Evolutionary conservation across 768 basidiomycete species (phyloP).

Genomic region (Macrocybe gigantea): DNA sequence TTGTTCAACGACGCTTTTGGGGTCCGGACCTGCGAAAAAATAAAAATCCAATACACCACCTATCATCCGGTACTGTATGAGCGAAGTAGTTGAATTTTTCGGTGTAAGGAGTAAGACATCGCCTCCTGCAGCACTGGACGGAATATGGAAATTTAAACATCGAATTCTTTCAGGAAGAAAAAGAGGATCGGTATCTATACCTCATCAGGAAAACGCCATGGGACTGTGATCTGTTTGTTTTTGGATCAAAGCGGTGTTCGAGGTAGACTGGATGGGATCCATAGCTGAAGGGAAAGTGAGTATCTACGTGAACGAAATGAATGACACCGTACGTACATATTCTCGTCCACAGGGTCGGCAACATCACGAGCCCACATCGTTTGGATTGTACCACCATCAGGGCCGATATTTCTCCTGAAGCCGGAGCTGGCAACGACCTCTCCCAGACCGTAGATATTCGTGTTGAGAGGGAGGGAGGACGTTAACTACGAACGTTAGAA

Average conservation of each 20-base stretch:
- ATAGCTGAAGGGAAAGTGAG: slow-evolving; percentile 35
- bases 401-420: slow-evolving; percentile 55
- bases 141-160: slow-evolving; percentile 1
- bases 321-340: slow-evolving; percentile 38
- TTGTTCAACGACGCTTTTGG: slow-evolving; percentile 61
- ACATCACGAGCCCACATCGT: slow-evolving; percentile 63
- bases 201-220: slow-evolving; percentile 77
- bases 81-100: slow-evolving; percentile 43
- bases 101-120: slow-evolving; percentile 68
- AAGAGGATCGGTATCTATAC: slow-evolving; percentile 21
- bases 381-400: slow-evolving; percentile 55
- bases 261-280: slow-evolving; percentile 70
- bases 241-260: slow-evolving; percentile 61
- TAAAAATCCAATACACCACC: slow-evolving; percentile 78
- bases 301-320: background rate
- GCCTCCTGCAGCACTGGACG: slow-evolving; percentile 53
- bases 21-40: slow-evolving; percentile 61
- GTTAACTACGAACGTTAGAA: slow-evolving; percentile 35
- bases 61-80: slow-evolving; percentile 68
- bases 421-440: slow-evolving; percentile 68
- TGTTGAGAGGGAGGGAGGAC: slow-evolving; percentile 55
- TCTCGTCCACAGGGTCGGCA: slow-evolving; percentile 60
- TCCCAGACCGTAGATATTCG: slow-evolving; percentile 77
- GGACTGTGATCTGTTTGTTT: slow-evolving; percentile 45
- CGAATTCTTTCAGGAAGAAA: background rate